These are phyloP conservation scores for Penicillium bialowiezense DNA, from an alignment of 495 filamentous ascomycete genomes.

Conservation along the genomic window DNA sequence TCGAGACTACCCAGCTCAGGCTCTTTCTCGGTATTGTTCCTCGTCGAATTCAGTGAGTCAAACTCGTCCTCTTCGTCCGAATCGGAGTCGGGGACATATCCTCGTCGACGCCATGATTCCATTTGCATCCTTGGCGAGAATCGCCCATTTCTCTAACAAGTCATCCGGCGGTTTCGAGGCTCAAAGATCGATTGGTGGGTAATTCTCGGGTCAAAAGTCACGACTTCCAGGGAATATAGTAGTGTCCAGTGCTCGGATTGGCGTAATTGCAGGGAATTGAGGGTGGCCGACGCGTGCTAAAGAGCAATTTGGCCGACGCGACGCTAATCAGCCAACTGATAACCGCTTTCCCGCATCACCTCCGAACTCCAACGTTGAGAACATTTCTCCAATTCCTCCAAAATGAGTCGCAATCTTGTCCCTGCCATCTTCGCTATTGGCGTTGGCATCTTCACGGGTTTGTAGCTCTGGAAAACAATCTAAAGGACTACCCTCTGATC, in stretches of 20 bases:
- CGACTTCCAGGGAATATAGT: not conserved
- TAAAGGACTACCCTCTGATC: slow-evolving; percentile 7
- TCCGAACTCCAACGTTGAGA: slow-evolving; percentile 5
- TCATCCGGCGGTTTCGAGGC: slow-evolving; percentile 22
- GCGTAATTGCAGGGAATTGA: not conserved
- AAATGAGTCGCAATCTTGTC: slow-evolving; percentile 43
- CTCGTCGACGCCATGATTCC: slow-evolving; percentile 61
- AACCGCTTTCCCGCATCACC: slow-evolving; percentile 6
- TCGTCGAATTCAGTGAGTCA: slow-evolving; percentile 31
- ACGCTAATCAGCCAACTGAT: slow-evolving; percentile 11
- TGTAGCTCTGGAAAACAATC: not conserved
- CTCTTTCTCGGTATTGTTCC: slow-evolving; percentile 7
- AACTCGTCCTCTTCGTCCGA: slow-evolving; percentile 59
- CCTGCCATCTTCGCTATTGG: slow-evolving; percentile 39
- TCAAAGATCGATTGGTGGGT: not conserved
- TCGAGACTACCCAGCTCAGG: slow-evolving; percentile 11
- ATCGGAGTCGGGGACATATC: slow-evolving; percentile 63
- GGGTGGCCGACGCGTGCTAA: slow-evolving; percentile 34
- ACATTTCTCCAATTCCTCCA: slow-evolving; percentile 1
- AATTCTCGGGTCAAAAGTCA: not conserved
- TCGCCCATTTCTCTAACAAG: slow-evolving; percentile 40
- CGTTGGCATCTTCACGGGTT: slow-evolving; percentile 41
- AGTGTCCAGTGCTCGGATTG: not conserved
- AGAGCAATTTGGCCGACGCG: slow-evolving; percentile 15
- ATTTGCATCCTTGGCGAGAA: slow-evolving; percentile 45